A percentile compares a stretch with the other conserved stretches of the same genome.
These are phyloP conservation scores for Buxus sempervirens DNA, from an alignment of 164 flowering plant genomes.

Conservation along the genomic window DNA sequence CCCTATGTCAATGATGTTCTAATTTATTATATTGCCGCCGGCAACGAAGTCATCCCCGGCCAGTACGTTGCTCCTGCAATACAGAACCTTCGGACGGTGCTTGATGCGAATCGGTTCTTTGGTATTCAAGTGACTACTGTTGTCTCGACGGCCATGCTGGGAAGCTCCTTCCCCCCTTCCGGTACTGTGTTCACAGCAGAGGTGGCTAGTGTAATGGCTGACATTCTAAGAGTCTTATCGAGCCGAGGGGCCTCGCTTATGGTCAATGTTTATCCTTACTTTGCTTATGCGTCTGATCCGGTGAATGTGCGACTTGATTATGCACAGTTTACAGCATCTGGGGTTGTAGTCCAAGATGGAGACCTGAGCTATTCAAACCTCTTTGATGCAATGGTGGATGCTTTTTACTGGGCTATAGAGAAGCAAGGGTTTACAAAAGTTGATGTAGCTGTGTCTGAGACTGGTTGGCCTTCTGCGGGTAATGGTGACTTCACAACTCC, in stretches of 20 bases:
- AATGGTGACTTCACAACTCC: slow-evolving; percentile 16
- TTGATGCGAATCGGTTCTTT: background rate
- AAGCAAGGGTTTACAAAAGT: slow-evolving; percentile 5
- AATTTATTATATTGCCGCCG: slow-evolving; percentile 13
- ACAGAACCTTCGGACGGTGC: slow-evolving; percentile 17
- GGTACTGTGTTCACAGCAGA: slow-evolving; percentile 19
- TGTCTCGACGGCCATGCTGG: slow-evolving; percentile 17
- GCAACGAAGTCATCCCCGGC: slow-evolving; percentile 20
- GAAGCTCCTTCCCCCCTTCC: slow-evolving; percentile 39
- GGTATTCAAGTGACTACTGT: slow-evolving; percentile 35
- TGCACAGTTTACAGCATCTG: slow-evolving; percentile 20
- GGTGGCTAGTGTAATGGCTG: background rate
- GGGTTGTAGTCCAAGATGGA: slow-evolving; percentile 22
- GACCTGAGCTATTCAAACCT: slow-evolving; percentile 20
- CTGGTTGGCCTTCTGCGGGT: slow-evolving; percentile 35
- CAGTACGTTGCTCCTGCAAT: slow-evolving; percentile 23
- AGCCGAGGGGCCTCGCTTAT: slow-evolving; percentile 23
- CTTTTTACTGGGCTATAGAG: slow-evolving; percentile 30
- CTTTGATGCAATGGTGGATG: slow-evolving; percentile 30
- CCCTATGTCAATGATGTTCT: slow-evolving; percentile 3
- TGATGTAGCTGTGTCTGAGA: slow-evolving; percentile 20
- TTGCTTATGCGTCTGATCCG: slow-evolving; percentile 18
- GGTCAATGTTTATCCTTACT: slow-evolving; percentile 42
- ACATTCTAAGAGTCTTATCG: slow-evolving; percentile 18
- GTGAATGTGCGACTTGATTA: slow-evolving; percentile 12